Evolutionary conservation across 75 land plant species (phyloP), one percentile per base, ranked within the genome.

Genomic region (Azolla pinnata): DNA sequence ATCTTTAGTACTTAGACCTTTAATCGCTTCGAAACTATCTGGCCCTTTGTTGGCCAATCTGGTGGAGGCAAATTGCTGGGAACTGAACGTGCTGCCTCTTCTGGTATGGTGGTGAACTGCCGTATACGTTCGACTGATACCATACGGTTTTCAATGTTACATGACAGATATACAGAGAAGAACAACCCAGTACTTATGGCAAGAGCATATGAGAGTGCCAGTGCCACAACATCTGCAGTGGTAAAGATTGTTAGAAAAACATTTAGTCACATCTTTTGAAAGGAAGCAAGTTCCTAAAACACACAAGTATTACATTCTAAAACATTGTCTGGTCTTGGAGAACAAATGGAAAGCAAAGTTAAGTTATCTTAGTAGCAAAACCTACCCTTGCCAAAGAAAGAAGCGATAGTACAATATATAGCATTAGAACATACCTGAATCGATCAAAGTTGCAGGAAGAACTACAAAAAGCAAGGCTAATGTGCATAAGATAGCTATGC

Each of bases 111-210:
- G 21, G 81, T 66, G 66, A 83, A 95, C 49, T 95, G 99, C 49
- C 75, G 80, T 34, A 95, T 65, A 38, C 99, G 81, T 52, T 95
- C 99, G 32, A 86, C 96, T 19, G 99, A 86, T 27, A 89, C 91
- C 82, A 95, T 95, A 44, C 67, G 79, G 44, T 95, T 95, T 62
- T 86, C 99, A 46, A 95, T 57, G 29, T 77, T 70, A 71, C 99
- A 95, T 29, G 82, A 76, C 24, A 79, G 63, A 62, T 70, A 86
- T 27, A 81, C 68, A 17, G 87, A 70, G 64, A 64, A 85, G 28
- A 79, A 86, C 31, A 89, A 54, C 29, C 58, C 66, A 17, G 62
- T 24, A 50, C 83, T 89, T 52, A 95, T 85, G 25, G 81, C 80
- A 32, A 95, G 54, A 20, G 87, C 96, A 61, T 95, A 95, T 1